Evolutionary conservation across 2,329 filamentous ascomycete species (phyloP).

Genomic region (Ophiocordyceps camponoti-leonardi): DNA sequence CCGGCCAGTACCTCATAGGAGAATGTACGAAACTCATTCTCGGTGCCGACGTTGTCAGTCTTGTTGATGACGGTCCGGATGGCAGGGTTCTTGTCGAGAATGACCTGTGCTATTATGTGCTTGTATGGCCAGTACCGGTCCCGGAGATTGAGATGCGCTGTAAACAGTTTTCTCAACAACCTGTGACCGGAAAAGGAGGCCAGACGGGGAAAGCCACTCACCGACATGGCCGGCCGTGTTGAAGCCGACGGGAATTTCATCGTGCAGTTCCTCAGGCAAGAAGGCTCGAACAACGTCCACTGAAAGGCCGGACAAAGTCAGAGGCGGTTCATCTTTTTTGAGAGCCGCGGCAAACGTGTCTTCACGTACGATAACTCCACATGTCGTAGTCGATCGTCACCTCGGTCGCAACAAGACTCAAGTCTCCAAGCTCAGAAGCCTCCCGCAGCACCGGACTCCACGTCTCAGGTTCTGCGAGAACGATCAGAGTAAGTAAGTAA

Average conservation of each 20-base stretch:
- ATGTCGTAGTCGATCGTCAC: conserved; percentile 66
- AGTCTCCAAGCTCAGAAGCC: conserved; percentile 48
- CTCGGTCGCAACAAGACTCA: conserved; percentile 59
- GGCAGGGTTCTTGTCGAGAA: conserved; percentile 74
- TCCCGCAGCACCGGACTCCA: conserved; percentile 58
- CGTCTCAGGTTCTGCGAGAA: conserved; percentile 35
- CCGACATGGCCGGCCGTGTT: conserved; percentile 77
- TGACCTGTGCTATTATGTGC: conserved; percentile 63
- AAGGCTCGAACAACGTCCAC: conserved; percentile 72
- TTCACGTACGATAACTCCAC: conserved; percentile 58
- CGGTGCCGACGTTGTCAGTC: conserved; percentile 67
- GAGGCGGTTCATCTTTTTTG: not conserved
- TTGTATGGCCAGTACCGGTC: conserved; percentile 75
- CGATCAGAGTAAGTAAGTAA: not conserved
- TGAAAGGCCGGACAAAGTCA: conserved; percentile 11
- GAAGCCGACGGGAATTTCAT: conserved; percentile 73
- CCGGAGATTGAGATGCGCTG: conserved; percentile 80
- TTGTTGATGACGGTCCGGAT: conserved; percentile 94
- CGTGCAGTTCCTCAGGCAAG: conserved; percentile 61
- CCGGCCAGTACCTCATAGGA: conserved; percentile 80
- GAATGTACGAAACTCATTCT: conserved; percentile 82
- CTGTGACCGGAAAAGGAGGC: not conserved
- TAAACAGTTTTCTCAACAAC: not conserved
- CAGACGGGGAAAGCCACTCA: conserved; percentile 19
- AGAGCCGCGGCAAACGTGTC: not conserved